phyloP scores from a whole-genome alignment of 345 rosid species.

The Heritiera littoralis region DNA sequence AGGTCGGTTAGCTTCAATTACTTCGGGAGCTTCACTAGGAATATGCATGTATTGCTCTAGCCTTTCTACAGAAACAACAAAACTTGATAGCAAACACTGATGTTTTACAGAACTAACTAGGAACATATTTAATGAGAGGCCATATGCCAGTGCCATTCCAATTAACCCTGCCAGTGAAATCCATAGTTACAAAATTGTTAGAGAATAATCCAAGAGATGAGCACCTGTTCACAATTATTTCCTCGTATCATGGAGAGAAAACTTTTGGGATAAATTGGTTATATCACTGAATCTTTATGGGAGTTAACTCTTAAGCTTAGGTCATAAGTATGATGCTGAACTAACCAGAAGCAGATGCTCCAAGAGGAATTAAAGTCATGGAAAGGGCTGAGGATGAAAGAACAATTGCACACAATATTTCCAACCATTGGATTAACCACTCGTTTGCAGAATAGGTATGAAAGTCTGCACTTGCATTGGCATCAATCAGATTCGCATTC shows the following conservation, averaged over 20 bases:
- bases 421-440: slow-evolving; percentile 66
- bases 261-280: not conserved
- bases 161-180: slow-evolving; percentile 45
- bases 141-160: slow-evolving; percentile 69
- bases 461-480: slow-evolving; percentile 56
- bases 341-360: slow-evolving; percentile 56
- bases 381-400: slow-evolving; percentile 58
- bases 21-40: slow-evolving; percentile 66
- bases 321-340: not conserved
- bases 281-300: not conserved
- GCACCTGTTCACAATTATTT: too few relatives aligned
- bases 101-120: slow-evolving; percentile 46
- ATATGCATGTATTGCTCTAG: slow-evolving; percentile 66
- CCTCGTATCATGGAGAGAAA: too few relatives aligned
- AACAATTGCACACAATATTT: slow-evolving; percentile 48
- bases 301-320: not conserved
- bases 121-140: slow-evolving; percentile 56
- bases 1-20: slow-evolving; percentile 49
- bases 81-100: slow-evolving; percentile 50
- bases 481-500: slow-evolving; percentile 47
- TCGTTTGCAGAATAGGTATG: slow-evolving; percentile 54
- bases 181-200: not conserved
- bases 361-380: slow-evolving; percentile 52
- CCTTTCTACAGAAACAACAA: slow-evolving; percentile 60
- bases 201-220: too few relatives aligned